Evolutionary conservation across 192 early-diverging fungal genomes (phyloP).

Genomic region (Coemansia sp.): DNA sequence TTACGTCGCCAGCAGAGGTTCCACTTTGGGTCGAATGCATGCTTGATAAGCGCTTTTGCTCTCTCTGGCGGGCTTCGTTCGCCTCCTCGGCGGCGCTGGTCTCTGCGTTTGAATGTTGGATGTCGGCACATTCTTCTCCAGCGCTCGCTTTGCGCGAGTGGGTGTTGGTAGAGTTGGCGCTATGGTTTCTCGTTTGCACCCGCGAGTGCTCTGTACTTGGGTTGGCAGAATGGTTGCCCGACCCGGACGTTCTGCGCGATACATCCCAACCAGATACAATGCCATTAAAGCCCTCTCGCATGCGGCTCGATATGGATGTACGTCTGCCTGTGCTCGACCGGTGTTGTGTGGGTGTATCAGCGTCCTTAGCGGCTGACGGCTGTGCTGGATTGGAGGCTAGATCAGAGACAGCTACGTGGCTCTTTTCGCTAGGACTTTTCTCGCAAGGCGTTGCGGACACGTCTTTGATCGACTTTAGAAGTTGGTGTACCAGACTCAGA

Average conservation of each 20-base stretch:
- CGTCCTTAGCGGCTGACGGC: not conserved
- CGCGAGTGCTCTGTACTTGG: constrained; percentile 46
- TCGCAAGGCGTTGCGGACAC: constrained; percentile 17
- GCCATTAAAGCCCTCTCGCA: constrained; percentile 49
- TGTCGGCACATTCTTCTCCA: constrained; percentile 14
- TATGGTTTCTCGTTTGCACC: constrained; percentile 40
- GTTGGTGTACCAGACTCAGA: constrained; percentile 26
- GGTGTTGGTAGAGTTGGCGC: constrained; percentile 43
- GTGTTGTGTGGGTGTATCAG: constrained; percentile 10
- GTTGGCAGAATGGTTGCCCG: constrained; percentile 41
- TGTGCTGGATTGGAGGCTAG: not conserved
- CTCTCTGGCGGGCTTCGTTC: not conserved
- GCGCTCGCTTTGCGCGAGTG: constrained; percentile 49
- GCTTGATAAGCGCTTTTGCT: not conserved
- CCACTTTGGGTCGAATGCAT: not conserved
- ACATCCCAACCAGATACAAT: constrained; percentile 45
- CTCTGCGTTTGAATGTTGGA: not conserved
- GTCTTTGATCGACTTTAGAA: constrained; percentile 48
- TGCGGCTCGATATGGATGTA: constrained; percentile 45
- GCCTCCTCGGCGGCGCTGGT: not conserved
- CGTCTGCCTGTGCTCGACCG: constrained; percentile 22
- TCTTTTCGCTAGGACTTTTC: not conserved
- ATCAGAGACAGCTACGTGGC: not conserved
- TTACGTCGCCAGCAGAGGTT: not conserved
- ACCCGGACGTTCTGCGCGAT: constrained; percentile 17